A percentile compares a stretch with the other conserved stretches of the same genome.
Conservation (phyloP, 2,329 filamentous ascomycete species). For the Akanthomyces uredinophilus region DNA sequence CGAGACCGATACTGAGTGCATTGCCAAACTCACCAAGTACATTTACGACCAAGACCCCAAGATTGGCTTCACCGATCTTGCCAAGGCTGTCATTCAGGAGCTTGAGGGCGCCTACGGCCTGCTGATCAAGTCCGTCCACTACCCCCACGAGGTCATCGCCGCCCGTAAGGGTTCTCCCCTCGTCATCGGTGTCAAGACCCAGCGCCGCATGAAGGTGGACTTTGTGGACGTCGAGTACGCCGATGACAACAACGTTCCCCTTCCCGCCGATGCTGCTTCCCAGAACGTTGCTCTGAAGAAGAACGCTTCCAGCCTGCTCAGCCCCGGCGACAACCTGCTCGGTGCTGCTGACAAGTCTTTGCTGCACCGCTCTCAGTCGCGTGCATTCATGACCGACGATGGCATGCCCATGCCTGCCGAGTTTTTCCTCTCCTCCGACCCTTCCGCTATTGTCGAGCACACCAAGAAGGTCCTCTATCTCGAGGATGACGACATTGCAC, state of each 20-base stretch:
- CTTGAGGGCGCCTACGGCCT: slow-evolving; percentile 96
- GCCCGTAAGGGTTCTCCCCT: slow-evolving; percentile 97
- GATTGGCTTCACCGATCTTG: slow-evolving; percentile 92
- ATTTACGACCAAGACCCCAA: slow-evolving; percentile 90
- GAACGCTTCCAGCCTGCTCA: slow-evolving; percentile 62
- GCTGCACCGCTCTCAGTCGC: slow-evolving; percentile 95
- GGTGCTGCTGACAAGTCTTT: slow-evolving; percentile 96
- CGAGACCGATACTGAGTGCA: slow-evolving; percentile 98
- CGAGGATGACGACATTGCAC: slow-evolving; percentile 98
- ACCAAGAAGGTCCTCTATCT: slow-evolving; percentile 99
- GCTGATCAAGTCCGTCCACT: slow-evolving; percentile 97
- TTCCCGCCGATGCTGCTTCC: slow-evolving; percentile 88
- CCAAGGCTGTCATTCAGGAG: slow-evolving; percentile 97
- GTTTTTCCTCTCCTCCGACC: slow-evolving; percentile 98
- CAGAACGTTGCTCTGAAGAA: slow-evolving; percentile 98
- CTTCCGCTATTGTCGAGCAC: slow-evolving; percentile 97
- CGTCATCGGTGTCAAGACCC: slow-evolving; percentile 92
- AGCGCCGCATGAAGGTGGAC: slow-evolving; percentile 99
- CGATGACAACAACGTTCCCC: slow-evolving; percentile 67
- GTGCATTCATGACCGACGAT: slow-evolving; percentile 97
- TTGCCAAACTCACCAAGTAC: slow-evolving; percentile 98
- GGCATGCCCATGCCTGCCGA: slow-evolving; percentile 96
- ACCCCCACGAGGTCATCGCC: slow-evolving; percentile 94
- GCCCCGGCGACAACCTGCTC: slow-evolving; percentile 58
- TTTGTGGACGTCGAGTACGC: slow-evolving; percentile 98